These are phyloP conservation scores for Suhomyces sp. DNA, from an alignment of 805 yeast genomes.

Conservation along the genomic window DNA sequence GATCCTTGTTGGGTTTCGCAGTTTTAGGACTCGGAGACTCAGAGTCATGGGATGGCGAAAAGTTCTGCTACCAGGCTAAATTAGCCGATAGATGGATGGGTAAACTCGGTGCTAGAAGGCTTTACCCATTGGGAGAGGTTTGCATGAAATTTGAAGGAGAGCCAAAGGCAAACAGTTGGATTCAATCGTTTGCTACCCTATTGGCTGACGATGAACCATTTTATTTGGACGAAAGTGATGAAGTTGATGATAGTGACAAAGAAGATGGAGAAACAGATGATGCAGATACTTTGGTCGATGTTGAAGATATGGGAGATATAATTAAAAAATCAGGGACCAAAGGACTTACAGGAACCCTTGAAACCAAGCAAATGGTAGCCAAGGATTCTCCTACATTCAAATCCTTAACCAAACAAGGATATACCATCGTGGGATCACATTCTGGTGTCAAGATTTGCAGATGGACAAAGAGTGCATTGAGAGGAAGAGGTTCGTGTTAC, in stretches of 20 bases:
- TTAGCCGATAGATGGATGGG: constrained; percentile 73
- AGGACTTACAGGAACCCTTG: constrained; percentile 3
- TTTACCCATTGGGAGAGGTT: constrained; percentile 79
- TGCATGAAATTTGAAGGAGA: constrained; percentile 75
- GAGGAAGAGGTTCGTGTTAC: constrained; percentile 94
- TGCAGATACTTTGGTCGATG: constrained; percentile 59
- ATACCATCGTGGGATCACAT: constrained; percentile 88
- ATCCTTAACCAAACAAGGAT: constrained; percentile 88
- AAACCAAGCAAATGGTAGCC: constrained; percentile 80
- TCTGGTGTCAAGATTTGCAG: constrained; percentile 94
- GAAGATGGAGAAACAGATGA: constrained; percentile 37
- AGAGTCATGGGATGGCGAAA: constrained; percentile 73
- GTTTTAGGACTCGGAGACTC: constrained; percentile 87
- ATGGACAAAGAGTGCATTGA: constrained; percentile 92
- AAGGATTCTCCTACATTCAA: constrained; percentile 85
- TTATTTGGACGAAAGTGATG: constrained; percentile 54
- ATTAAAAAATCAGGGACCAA: constrained; percentile 38
- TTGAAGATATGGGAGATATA: constrained; percentile 81
- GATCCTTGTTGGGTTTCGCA: constrained; percentile 69
- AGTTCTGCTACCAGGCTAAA: constrained; percentile 84
- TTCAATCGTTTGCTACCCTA: constrained; percentile 54
- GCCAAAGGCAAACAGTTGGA: constrained; percentile 64
- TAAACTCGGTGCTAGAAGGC: constrained; percentile 80
- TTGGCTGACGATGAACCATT: constrained; percentile 73
- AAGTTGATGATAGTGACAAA: constrained; percentile 52